Base-by-base conservation (phyloP, 2,329 filamentous ascomycete species). In the Apiospora aurea region DNA sequence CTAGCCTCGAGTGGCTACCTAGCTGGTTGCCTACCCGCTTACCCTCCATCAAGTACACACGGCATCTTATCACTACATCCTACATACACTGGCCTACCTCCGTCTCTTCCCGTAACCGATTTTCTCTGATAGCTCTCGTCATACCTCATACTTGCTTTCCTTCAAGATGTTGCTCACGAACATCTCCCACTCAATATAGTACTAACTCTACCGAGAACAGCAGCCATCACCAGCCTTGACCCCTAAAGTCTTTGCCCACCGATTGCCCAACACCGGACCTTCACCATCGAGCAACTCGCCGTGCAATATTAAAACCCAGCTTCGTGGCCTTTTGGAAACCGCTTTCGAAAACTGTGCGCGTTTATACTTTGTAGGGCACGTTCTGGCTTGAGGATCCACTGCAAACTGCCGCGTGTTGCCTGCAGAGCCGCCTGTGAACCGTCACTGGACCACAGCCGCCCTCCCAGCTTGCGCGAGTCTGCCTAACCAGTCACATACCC, bases 381-480 rank as follows among this genome's bases (percentile, higher is more conserved):
- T 16, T 34, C 16, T 38, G 53, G 29, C 53, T 61, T 7, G 53
- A 61, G 53, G 53, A 61, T 38, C 53, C 53, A 61, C 53, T 61
- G 29, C 16, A 61, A 61, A 61, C 8, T 44, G 43, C 69, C 69
- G 61, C 46, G 69, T 71, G 61, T 68, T 69, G 69, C 49, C 61
- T 69, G 64, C 69, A 66, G n/a, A 38, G 34, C 24, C 43, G 67
- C 67, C 43, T 46, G 67, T 34, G 43, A 68, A 68, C 43, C 67
- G 67, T 68, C 67, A 68, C 67, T 68, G 43, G 67, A 47, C 43
- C 53, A 38, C 53, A 61, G 53, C 14, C 29, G 21, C 53, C 53
- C 16, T 34, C 29, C 26, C 29, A 34, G 21, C 53, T 61, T 61
- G 53, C 53, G 53, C 53, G 53, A 61, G 29, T 38, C 53, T 61